A percentile compares a stretch with the other conserved stretches of the same genome.
Evolutionary conservation across 192 early-diverging fungal species (phyloP).

Genomic region (Phycomyces blakesleeanus): DNA sequence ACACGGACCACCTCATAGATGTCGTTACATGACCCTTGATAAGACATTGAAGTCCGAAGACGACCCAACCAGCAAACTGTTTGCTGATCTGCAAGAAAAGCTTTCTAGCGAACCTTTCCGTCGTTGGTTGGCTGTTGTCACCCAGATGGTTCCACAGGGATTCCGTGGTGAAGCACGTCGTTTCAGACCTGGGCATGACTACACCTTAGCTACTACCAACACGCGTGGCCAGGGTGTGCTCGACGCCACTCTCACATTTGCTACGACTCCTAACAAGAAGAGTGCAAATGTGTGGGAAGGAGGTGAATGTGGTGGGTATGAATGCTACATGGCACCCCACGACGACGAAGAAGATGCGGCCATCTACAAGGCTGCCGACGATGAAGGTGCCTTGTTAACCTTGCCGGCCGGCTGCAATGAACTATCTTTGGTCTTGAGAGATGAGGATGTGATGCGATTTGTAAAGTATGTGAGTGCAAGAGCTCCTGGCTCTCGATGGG

Average conservation of each 20-base stretch:
- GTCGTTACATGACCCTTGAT: conserved; percentile 56
- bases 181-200: conserved; percentile 79
- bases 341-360: conserved; percentile 67
- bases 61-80: conserved; percentile 15
- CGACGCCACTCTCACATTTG: conserved; percentile 64
- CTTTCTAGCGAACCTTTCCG: conserved; percentile 51
- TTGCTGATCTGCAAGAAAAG: conserved; percentile 36
- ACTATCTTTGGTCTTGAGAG: conserved; percentile 63
- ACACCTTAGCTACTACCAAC: conserved; percentile 67
- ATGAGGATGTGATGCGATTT: conserved; percentile 75
- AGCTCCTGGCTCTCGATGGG: conserved; percentile 74
- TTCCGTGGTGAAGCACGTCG: conserved; percentile 58
- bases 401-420: conserved; percentile 64
- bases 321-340: conserved; percentile 69
- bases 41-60: conserved; percentile 10
- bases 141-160: conserved; percentile 40
- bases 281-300: conserved; percentile 47
- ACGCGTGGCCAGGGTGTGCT: conserved; percentile 46
- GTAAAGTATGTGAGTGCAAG: conserved; percentile 78
- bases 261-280: conserved; percentile 25
- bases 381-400: conserved; percentile 68
- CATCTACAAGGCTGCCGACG: conserved; percentile 57
- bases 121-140: conserved; percentile 55
- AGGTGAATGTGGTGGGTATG: conserved; percentile 70
- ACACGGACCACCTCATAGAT: conserved; percentile 60